Conservation (phyloP, 2,329 filamentous ascomycete genomes). For the Fusarium pilosicola region DNA sequence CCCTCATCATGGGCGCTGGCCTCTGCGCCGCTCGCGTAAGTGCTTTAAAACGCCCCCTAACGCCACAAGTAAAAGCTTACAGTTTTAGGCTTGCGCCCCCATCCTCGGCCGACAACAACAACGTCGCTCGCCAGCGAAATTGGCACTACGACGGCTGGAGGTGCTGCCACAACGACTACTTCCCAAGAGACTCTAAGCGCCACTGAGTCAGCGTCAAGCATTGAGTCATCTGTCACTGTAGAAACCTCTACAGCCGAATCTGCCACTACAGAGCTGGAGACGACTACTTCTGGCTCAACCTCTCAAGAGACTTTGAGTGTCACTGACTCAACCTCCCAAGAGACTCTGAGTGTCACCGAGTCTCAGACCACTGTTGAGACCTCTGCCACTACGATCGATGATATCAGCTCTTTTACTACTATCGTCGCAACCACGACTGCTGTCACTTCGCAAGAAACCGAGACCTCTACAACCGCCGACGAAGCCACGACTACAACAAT, state of each 20-base stretch:
- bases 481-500: not conserved
- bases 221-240: not conserved
- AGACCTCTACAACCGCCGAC: not conserved
- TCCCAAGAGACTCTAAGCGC: not conserved
- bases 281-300: not conserved
- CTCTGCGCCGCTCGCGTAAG: constrained; percentile 8
- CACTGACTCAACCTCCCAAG: not conserved
- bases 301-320: not conserved
- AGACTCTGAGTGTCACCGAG: not conserved
- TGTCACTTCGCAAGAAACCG: not conserved
- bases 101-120: not conserved
- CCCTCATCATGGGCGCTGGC: not conserved
- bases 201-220: not conserved
- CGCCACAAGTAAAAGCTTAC: not conserved
- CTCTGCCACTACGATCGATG: not conserved
- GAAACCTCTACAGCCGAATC: not conserved
- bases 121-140: not conserved
- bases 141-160: not conserved
- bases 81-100: not conserved
- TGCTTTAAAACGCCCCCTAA: not conserved
- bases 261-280: not conserved
- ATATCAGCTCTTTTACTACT: not conserved
- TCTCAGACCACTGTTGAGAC: not conserved
- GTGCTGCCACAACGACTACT: not conserved
- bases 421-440: not conserved